Evolutionary conservation across 345 rosid species (phyloP), one percentile per base, ranked within the genome.

Genomic region (Physaria fendleri): DNA sequence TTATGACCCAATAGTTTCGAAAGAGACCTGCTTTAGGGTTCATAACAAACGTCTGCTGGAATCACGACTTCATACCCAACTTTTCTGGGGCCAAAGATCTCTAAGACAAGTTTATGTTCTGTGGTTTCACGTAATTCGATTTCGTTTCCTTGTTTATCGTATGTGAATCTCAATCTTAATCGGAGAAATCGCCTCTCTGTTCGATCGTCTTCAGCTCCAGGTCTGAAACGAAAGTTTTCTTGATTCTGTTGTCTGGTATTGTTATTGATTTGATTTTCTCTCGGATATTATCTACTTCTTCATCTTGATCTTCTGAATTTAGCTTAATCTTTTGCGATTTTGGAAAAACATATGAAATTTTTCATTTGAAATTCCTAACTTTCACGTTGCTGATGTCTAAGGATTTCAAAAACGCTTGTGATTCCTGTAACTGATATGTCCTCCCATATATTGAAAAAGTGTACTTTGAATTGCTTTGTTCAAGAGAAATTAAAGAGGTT

Each of bases 181-280:
- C 79, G 78, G 55, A 30, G 68, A 41, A 72, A 35, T 8, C 74
- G 69, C 8, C 58, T 82, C 62, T 64, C 46, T 30, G 71, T 91
- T 56, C 92, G 87, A 61, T 76, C 92, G 41, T 20, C 73, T n/a
- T 72, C 87, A 0, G 58, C 49, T 64, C 76, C 87, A 50, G 90
- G 93, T 85, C 63, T 48, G 35, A 35, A 7, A 3, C 28, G 51
- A 60, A 25, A 47, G 1, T 24, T 0, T 43, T 61, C 58, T 44
- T 44, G 12, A 42, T 46, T 44, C 29, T 12, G 6, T 16, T 34
- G 3, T 34, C 1, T 40, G 7, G 25, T 6, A 14, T 41, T 43
- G 8, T 44, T 17, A 1, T 44, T 32, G 40, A 15, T 44, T 64
- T 32, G 42, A 52, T 50, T 62, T 46, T 10, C 35, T 12, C 14